Percentiles rank a stretch among this genome's conserved stretches.
These are phyloP conservation scores for Brettanomyces sp. DNA, from an alignment of 805 yeast genomes.

Conservation along the genomic window DNA sequence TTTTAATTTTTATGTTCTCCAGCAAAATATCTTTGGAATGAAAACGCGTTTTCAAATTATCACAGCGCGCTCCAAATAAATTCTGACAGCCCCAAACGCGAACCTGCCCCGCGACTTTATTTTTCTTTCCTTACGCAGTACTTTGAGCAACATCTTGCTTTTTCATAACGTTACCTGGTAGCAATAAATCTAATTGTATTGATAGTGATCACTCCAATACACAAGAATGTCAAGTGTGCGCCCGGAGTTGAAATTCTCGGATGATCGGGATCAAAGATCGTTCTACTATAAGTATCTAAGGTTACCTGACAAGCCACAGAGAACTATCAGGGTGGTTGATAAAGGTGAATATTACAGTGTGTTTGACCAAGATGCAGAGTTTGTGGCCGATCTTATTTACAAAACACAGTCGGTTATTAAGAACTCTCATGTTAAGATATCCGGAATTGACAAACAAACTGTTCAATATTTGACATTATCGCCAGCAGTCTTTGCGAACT, in stretches of 20 bases:
- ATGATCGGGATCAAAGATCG: conserved; percentile 36
- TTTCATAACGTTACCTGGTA: not conserved
- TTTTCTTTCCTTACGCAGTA: no score
- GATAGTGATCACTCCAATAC: not conserved
- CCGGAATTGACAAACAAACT: conserved; percentile 29
- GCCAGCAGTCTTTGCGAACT: conserved; percentile 55
- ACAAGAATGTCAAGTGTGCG: conserved; percentile 25
- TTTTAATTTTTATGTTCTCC: no score
- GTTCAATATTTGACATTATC: conserved; percentile 68
- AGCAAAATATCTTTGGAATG: no score
- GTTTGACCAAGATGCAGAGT: conserved; percentile 64
- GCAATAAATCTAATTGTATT: not conserved
- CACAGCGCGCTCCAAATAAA: not conserved
- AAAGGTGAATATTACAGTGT: conserved; percentile 74
- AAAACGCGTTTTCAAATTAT: not conserved
- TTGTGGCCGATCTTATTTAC: conserved; percentile 77
- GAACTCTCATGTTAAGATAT: conserved; percentile 23
- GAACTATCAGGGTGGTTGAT: conserved; percentile 66
- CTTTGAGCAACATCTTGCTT: not conserved
- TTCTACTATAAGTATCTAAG: conserved; percentile 39
- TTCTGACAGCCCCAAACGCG: not conserved
- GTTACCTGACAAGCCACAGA: conserved; percentile 39
- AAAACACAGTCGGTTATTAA: conserved; percentile 79
- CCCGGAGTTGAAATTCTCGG: conserved; percentile 52
- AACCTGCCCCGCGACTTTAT: not conserved